Conservation (phyloP, 1,284 basidiomycete genomes). For the Dichomitus squalens region DNA sequence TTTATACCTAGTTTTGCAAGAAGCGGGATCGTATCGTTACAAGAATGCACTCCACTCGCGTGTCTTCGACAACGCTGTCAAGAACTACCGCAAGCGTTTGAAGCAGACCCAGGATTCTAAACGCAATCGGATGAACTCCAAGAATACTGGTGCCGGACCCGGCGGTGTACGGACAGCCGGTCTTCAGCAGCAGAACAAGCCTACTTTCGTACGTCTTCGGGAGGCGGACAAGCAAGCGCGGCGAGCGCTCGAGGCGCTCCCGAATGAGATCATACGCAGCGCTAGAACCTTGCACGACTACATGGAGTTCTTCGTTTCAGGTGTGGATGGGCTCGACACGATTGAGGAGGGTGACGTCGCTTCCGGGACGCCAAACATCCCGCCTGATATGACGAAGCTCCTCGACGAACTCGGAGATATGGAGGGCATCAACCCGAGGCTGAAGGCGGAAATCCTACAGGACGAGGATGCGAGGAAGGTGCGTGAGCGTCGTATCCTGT, state of each 20-base stretch:
- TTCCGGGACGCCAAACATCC: conserved; percentile 26
- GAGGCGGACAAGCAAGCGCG: conserved; percentile 31
- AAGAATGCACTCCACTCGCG: conserved; percentile 49
- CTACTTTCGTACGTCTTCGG: conserved; percentile 5
- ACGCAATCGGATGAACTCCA: conserved; percentile 4
- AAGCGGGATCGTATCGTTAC: conserved; percentile 60
- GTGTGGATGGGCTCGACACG: conserved; percentile 11
- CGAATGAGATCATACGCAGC: conserved; percentile 48
- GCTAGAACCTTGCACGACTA: conserved; percentile 48
- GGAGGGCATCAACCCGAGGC: conserved; percentile 39
- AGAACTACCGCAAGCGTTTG: conserved; percentile 39
- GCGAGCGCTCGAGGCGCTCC: conserved; percentile 49
- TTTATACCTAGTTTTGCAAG: conserved; percentile 58
- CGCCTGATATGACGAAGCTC: conserved; percentile 42
- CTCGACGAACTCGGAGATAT: conserved; percentile 48
- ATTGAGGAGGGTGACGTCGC: conserved; percentile 18
- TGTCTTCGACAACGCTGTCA: conserved; percentile 50
- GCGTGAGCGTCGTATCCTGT: background rate
- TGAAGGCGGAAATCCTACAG: conserved; percentile 50
- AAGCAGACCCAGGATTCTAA: conserved; percentile 22
- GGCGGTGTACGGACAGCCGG: no score
- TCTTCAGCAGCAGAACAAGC: no score
- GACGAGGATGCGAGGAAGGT: conserved; percentile 55
- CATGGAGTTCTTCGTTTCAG: conserved; percentile 42
- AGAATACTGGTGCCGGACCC: background rate